Evolutionary conservation across 805 yeast genomes (phyloP).

Genomic region (Suhomyces sp.): DNA sequence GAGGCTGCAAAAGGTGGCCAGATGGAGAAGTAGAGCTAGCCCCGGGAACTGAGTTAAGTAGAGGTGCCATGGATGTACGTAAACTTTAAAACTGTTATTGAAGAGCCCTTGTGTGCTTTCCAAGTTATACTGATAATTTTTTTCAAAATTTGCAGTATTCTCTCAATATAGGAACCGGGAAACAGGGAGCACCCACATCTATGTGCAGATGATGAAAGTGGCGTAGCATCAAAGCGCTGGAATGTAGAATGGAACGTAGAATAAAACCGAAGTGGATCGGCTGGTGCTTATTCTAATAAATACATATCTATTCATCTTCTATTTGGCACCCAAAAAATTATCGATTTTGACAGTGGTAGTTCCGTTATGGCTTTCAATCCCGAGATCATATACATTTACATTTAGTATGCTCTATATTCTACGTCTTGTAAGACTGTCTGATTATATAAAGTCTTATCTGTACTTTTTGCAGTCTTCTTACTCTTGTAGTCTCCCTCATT

Average conservation of each 20-base stretch:
- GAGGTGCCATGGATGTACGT: too few species aligned
- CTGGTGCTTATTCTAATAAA: too few species aligned
- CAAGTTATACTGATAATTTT: neutral
- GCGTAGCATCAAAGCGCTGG: neutral
- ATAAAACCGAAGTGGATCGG: too few species aligned
- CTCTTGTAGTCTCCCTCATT: neutral
- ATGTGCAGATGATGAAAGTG: neutral
- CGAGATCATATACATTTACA: too few species aligned
- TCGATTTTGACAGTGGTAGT: neutral
- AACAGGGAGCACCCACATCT: neutral
- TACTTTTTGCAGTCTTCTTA: neutral
- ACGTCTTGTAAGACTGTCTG: neutral
- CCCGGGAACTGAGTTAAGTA: too few species aligned
- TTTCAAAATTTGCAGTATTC: neutral
- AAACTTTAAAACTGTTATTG: too few species aligned
- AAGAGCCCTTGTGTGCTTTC: too few species aligned
- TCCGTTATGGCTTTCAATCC: neutral
- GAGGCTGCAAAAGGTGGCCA: neutral
- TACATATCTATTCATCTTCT: neutral
- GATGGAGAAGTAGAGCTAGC: too few species aligned
- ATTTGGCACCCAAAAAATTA: neutral
- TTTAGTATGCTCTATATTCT: too few species aligned
- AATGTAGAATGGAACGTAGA: neutral
- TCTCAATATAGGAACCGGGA: neutral
- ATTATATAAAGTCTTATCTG: neutral